Evolutionary conservation across 495 filamentous ascomycete genomes (phyloP).

Genomic region (Hyphodiscus hymeniophilus): DNA sequence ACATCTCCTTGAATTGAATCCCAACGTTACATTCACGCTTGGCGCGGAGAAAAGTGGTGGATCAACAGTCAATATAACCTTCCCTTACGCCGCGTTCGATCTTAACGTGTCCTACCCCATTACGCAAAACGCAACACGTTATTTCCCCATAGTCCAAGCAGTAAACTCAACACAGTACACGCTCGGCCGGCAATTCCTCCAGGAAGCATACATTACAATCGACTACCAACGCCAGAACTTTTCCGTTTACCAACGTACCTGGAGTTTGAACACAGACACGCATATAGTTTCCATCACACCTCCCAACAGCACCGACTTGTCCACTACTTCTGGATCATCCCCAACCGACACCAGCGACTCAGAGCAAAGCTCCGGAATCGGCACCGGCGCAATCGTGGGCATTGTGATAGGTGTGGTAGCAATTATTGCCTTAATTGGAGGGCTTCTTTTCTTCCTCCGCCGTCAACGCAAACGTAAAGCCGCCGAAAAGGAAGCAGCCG

Average conservation of each 20-base stretch:
- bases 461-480: neutral
- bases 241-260: constrained; percentile 46
- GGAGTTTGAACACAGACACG: constrained; percentile 31
- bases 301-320: constrained; percentile 9
- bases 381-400: neutral
- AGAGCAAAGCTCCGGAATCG: neutral
- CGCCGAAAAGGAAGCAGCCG: neutral
- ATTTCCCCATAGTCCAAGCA: constrained; percentile 39
- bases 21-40: constrained; percentile 42
- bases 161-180: neutral
- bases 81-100: constrained; percentile 29
- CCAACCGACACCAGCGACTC: neutral
- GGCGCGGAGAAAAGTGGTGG: constrained; percentile 19
- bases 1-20: constrained; percentile 33
- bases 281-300: constrained; percentile 30
- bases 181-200: constrained; percentile 1
- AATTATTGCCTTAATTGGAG: neutral
- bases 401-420: neutral
- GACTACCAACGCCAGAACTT: constrained; percentile 54
- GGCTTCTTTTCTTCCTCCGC: neutral
- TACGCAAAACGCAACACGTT: constrained; percentile 25
- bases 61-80: constrained; percentile 24
- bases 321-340: too few species aligned
- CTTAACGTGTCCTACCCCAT: constrained; percentile 35
- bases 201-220: constrained; percentile 47